Percentiles rank a stretch among this genome's conserved stretches.
phyloP scores from a whole-genome alignment of 768 basidiomycete species.

The Termitomyces sp. region DNA sequence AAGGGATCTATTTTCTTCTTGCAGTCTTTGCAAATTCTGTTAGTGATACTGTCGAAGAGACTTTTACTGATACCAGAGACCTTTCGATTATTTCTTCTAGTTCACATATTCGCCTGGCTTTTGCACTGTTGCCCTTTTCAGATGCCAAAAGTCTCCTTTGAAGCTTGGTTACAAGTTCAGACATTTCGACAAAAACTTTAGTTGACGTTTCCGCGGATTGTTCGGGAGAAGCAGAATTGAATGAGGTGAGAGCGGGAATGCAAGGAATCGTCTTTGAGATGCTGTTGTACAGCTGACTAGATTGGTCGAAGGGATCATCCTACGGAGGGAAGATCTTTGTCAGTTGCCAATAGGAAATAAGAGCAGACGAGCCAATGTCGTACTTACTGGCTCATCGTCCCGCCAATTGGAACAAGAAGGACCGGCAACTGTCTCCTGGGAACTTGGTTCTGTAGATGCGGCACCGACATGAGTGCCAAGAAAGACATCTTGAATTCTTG shows the following conservation, averaged over 20 bases:
- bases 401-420: not conserved
- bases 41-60: not conserved
- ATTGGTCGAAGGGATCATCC: conserved; percentile 9
- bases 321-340: not conserved
- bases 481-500: not conserved
- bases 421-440: not conserved
- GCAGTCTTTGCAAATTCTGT: conserved; percentile 4
- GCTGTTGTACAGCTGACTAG: conserved; percentile 8
- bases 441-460: not conserved
- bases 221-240: conserved; percentile 16
- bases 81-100: conserved; percentile 23
- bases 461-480: not conserved
- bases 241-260: conserved; percentile 3
- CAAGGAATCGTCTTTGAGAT: not conserved
- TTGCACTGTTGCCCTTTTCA: conserved; percentile 28
- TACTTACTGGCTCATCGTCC: conserved; percentile 10
- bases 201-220: conserved; percentile 13
- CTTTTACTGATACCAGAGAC: conserved; percentile 11
- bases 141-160: conserved; percentile 33
- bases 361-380: not conserved
- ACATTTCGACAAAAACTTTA: conserved; percentile 6
- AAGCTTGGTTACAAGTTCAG: conserved; percentile 29
- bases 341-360: not conserved
- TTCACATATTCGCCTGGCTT: conserved; percentile 25
- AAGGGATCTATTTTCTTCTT: conserved; percentile 4